Conservation (phyloP, 1,139 yeast genomes). For the Geotrichum phurueaensis region DNA sequence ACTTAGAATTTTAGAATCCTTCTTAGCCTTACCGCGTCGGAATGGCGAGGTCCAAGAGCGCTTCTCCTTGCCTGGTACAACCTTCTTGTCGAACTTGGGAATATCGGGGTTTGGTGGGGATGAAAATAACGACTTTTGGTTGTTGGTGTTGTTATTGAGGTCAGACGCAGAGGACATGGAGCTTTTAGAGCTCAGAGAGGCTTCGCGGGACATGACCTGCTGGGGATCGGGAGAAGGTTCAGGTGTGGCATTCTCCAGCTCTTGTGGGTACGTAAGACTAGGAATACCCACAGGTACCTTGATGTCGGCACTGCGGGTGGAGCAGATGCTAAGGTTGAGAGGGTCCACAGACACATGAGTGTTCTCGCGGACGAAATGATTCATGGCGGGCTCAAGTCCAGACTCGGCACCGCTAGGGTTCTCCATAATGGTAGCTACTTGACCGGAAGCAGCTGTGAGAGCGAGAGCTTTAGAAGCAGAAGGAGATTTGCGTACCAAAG, state of each 20-base stretch:
- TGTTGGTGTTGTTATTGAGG: background rate
- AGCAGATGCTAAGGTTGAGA: background rate
- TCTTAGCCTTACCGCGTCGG: conserved; percentile 29
- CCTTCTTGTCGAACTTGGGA: background rate
- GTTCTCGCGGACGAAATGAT: background rate
- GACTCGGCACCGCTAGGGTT: background rate
- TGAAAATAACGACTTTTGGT: background rate
- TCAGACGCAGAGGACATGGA: conserved; percentile 8
- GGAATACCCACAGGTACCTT: background rate
- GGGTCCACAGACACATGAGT: background rate
- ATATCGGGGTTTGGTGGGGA: background rate
- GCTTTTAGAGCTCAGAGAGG: conserved; percentile 32
- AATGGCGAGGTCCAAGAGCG: conserved; percentile 41
- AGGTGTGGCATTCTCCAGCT: background rate
- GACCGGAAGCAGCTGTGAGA: background rate
- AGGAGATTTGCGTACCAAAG: background rate
- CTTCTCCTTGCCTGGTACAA: conserved; percentile 1
- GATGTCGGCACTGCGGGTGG: background rate
- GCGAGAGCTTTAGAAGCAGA: background rate
- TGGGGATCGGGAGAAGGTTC: conserved; percentile 14
- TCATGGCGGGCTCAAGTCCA: background rate
- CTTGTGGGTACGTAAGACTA: background rate
- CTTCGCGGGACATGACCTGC: conserved; percentile 29
- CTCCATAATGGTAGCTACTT: background rate
- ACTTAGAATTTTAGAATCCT: conserved; percentile 27